These are phyloP conservation scores for Guyanaporus albipodus DNA, from an alignment of 768 basidiomycete genomes.

Conservation along the genomic window DNA sequence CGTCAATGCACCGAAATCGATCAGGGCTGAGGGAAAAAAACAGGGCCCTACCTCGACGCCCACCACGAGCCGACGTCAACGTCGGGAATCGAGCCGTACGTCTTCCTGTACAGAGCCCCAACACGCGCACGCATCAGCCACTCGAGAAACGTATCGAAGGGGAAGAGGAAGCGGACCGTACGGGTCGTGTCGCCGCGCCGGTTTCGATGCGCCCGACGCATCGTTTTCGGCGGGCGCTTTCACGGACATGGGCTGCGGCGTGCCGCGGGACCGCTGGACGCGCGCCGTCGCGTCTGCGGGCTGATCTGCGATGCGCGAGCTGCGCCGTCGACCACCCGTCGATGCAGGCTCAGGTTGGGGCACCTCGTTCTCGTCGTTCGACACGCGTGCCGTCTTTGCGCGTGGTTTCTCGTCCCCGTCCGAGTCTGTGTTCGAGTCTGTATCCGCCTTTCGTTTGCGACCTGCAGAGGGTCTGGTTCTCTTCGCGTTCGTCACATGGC, in stretches of 20 bases:
- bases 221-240: constrained; percentile 33
- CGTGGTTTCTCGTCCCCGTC: constrained; percentile 31
- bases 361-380: constrained; percentile 19
- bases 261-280: constrained; percentile 35
- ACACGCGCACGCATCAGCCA: too few species aligned
- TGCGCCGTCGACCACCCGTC: constrained; percentile 49
- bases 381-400: constrained; percentile 15
- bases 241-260: constrained; percentile 38
- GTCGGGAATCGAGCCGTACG: constrained; percentile 76
- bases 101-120: constrained; percentile 71
- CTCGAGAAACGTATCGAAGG: too few species aligned
- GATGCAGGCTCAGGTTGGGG: neutral
- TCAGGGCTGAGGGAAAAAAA: too few species aligned
- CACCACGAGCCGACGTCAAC: constrained; percentile 82
- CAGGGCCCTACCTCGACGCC: constrained; percentile 58
- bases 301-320: constrained; percentile 61
- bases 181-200: constrained; percentile 33
- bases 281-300: constrained; percentile 43
- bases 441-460: constrained; percentile 42
- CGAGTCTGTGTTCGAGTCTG: constrained; percentile 21
- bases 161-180: constrained; percentile 8
- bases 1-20: neutral
- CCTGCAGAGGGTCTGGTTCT: neutral
- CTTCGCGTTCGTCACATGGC: constrained; percentile 18
- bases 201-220: constrained; percentile 34